A percentile compares a stretch with the other conserved stretches of the same genome.
phyloP scores from a whole-genome alignment of 2,329 filamentous ascomycete genomes.

The Tolypocladium ovalisporum region DNA sequence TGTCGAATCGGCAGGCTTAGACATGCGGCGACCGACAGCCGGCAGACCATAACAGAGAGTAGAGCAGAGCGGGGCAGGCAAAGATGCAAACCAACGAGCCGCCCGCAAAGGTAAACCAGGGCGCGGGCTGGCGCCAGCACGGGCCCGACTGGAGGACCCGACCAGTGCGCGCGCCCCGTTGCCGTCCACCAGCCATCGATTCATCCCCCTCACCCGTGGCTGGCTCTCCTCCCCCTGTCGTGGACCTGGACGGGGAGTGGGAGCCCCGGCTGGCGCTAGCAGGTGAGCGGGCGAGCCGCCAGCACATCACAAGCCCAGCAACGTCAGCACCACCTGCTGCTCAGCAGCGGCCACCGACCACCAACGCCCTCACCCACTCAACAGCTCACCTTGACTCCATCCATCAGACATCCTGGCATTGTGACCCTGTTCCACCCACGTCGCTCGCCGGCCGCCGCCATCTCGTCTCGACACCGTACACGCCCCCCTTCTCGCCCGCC shows the following conservation, averaged over 20 bases:
- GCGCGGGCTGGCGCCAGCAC: background rate
- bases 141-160: constrained; percentile 1
- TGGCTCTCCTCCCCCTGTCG: background rate
- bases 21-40: background rate
- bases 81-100: background rate
- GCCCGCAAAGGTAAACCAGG: constrained; percentile 1
- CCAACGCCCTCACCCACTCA: background rate
- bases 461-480: background rate
- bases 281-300: background rate
- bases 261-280: background rate
- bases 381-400: constrained; percentile 1
- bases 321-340: constrained; percentile 8
- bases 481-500: background rate
- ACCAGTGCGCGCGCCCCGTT: background rate
- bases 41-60: background rate
- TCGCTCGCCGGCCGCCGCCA: background rate
- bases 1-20: background rate
- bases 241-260: background rate
- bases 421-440: constrained; percentile 5
- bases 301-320: constrained; percentile 7
- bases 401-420: constrained; percentile 1
- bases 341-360: background rate
- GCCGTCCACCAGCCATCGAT: background rate
- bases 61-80: background rate
- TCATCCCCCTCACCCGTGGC: background rate